A percentile compares a stretch with the other conserved stretches of the same genome.
These are phyloP conservation scores for Coix lacrymajobi DNA, from an alignment of 176 grass and related monocot genomes.

Conservation along the genomic window DNA sequence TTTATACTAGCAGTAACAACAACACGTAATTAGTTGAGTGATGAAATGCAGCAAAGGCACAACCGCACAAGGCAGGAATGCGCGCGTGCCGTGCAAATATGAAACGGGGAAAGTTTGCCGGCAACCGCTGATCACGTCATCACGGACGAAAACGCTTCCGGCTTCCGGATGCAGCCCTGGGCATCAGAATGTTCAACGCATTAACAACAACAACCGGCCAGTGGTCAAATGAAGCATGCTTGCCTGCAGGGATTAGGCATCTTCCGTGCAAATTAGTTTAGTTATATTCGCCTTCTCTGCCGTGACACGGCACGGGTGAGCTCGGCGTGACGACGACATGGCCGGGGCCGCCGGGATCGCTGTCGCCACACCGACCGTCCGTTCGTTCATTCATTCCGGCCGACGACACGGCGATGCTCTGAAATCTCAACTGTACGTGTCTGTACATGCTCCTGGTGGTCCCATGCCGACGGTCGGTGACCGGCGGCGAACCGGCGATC, in stretches of 20 bases:
- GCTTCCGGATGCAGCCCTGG: neutral
- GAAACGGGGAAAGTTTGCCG: neutral
- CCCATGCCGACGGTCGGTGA: neutral
- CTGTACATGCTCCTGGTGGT: neutral
- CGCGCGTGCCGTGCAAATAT: neutral
- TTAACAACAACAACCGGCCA: neutral
- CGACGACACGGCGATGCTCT: neutral
- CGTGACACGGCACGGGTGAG: neutral
- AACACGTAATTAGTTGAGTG: neutral
- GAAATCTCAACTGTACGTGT: neutral
- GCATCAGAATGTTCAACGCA: neutral
- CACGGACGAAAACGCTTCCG: neutral
- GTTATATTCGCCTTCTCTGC: neutral
- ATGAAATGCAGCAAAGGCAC: too few relatives aligned
- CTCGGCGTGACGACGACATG: neutral
- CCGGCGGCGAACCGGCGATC: neutral
- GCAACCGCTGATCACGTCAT: conserved; percentile 30
- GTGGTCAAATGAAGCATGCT: conserved; percentile 24
- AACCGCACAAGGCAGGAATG: neutral
- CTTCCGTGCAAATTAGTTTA: conserved; percentile 11
- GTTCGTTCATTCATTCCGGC: neutral
- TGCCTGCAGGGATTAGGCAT: conserved; percentile 2
- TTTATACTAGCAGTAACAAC: neutral
- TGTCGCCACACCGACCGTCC: neutral
- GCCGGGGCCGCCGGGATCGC: neutral